Evolutionary conservation across 2,329 filamentous ascomycete species (phyloP), one percentile per base, ranked within the genome.

Genomic region (Pseudopithomyces maydicus): DNA sequence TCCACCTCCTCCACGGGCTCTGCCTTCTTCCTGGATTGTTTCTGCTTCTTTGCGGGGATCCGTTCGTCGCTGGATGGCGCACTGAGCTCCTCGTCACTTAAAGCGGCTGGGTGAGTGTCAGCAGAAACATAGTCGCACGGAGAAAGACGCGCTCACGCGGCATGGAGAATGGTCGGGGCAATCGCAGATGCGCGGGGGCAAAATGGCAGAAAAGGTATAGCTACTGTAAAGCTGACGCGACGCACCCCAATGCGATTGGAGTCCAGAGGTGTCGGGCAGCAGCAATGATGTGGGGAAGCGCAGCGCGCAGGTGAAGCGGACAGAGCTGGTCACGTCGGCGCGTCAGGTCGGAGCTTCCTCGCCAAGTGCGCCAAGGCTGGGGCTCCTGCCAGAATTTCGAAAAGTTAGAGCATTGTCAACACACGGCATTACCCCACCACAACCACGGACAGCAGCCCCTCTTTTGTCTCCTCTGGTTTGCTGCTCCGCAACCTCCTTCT

Each of bases 11-110:
- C 59, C 19, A 63, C 56, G 23, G 47, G 43, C 8, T 61, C 14
- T 19, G 45, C 52, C 29, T 52, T 54, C n/a, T 52, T 54, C n/a
- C 50, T 56, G 2, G 62, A 51, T 41, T 61, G 57, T 59, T 55
- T 71, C 62, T 41, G 61, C 64, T 49, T 72, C 67, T 50, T 60
- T 26, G 63, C 57, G 44, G 67, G 70, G 2, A 72, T 67, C 19
- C 71, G 63, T 35, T 68, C 67, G 46, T 74, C 70, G 44, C 58
- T 58, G 6, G 70, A 74, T 36, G 67, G 77, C 47, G 35, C 66
- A 56, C 61, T 52, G n/a, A 43, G 61, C 23, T 78, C 78, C 32
- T 72, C 68, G 56, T 79, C 75, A 56, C 70, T 73, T n/a, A 79
- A 69, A 1, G 74, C 72, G 35, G 78, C 78, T 79, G 54, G 39